Evolutionary conservation across 495 filamentous ascomycete genomes (phyloP).

Genomic region (Diplogelasinospora grovesii): DNA sequence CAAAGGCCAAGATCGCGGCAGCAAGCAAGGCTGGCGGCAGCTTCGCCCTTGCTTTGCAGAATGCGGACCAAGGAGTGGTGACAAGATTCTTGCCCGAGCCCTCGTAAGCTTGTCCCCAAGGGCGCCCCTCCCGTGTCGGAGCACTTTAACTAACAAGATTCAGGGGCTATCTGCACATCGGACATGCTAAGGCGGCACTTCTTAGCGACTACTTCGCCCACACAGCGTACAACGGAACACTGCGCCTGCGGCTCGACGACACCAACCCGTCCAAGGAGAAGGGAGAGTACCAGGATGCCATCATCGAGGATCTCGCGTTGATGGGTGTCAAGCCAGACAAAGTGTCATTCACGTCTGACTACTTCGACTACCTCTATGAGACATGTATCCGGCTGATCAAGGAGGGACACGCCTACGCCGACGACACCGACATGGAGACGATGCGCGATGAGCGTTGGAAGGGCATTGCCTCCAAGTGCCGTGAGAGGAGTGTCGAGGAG

Average conservation of each 20-base stretch:
- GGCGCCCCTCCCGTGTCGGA: not conserved
- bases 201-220: conserved; percentile 94
- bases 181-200: conserved; percentile 87
- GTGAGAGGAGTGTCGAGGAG: conserved; percentile 72
- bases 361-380: conserved; percentile 83
- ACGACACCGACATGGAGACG: conserved; percentile 82
- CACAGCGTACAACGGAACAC: conserved; percentile 74
- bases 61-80: conserved; percentile 87
- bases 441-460: conserved; percentile 75
- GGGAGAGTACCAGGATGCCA: conserved; percentile 83
- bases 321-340: conserved; percentile 83
- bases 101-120: conserved; percentile 50
- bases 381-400: conserved; percentile 73
- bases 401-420: conserved; percentile 78
- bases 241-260: conserved; percentile 84
- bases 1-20: conserved; percentile 64
- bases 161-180: conserved; percentile 80
- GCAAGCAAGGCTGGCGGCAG: conserved; percentile 76
- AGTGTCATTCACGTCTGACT: conserved; percentile 76
- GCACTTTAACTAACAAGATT: not conserved
- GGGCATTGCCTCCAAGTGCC: conserved; percentile 65
- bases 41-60: conserved; percentile 84
- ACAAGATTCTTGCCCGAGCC: conserved; percentile 95
- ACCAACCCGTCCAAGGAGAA: conserved; percentile 94
- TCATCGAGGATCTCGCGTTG: conserved; percentile 74